Evolutionary conservation across 331 rosid species (phyloP), one percentile per base, ranked within the genome.

Genomic region (Dryas integrifolia): DNA sequence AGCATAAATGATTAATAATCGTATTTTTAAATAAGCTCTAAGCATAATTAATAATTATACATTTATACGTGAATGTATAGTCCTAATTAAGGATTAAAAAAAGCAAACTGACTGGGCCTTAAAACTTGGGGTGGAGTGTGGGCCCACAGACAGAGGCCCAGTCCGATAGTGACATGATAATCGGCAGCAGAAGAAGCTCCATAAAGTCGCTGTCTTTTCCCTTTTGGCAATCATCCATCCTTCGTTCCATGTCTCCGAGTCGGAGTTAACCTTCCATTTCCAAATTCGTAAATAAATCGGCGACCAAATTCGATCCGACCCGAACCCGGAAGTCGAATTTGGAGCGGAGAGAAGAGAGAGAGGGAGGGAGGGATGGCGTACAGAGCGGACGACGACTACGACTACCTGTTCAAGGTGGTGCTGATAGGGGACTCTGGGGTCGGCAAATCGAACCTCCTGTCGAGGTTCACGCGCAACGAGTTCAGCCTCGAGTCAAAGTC

Each of bases 391-490:
- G 92, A 87, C 52, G 92, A 87, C 56, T 87, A 85, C 71, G 92
- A 87, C 72, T 87, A 87, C 79, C 86, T 85, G 40, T 87, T 85
- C 82, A 87, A 87, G 77, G 81, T 87, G 58, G 92, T 85, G 13
- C 80, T 87, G 30, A 85, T 87, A 48, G 89, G 92, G 14, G 92
- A 87, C 72, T 87, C 91, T 0, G 92, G 92, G 10, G 92, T 87
- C 1, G 92, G 89, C 16, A 87, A 87, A 76, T 82, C 92, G 38
- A 87, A 87, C 74, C 87, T 87, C 1, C 75, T 87, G 73, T 87
- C 92, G 9, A 77, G 92, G 65, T 87, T 87, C 82, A 80, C 92
- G 15, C 80, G 85, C 3, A 85, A 87, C 67, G 87, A 87, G 75
- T 85, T 87, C 78, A 87, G 82, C 75, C 86, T 87, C 60, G 89